A percentile compares a stretch with the other conserved stretches of the same genome.
Evolutionary conservation across 169 alveolate species (phyloP).

Genomic region (Eimeria mitis): DNA sequence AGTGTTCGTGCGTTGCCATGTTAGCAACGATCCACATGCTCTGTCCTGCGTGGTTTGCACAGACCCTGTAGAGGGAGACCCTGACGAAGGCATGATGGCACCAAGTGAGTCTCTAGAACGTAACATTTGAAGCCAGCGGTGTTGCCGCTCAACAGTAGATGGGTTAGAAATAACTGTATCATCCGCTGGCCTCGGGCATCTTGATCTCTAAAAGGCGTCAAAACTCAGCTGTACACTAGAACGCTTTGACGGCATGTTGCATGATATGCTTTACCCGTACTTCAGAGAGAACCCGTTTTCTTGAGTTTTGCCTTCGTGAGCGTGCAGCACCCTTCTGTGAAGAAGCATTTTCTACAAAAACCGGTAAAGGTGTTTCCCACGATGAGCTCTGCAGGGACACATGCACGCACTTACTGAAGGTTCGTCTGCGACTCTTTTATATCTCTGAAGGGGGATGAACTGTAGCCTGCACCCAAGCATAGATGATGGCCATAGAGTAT

Average conservation of each 20-base stretch:
- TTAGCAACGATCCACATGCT: background rate
- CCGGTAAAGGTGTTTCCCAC: background rate
- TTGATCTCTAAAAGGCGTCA: background rate
- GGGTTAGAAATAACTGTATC: background rate
- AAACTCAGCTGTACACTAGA: background rate
- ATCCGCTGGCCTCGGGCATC: background rate
- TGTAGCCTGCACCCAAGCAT: background rate
- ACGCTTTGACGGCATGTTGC: background rate
- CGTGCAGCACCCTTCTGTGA: conserved; percentile 67
- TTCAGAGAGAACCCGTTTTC: background rate
- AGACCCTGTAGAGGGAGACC: conserved; percentile 23
- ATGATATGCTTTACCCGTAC: background rate
- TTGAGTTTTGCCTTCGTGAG: background rate
- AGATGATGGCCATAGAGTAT: background rate
- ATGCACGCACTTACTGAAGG: conserved; percentile 49
- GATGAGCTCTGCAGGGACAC: conserved; percentile 39
- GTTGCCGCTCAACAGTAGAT: background rate
- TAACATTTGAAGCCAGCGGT: background rate
- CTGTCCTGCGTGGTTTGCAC: background rate
- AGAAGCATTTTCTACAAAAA: conserved; percentile 39
- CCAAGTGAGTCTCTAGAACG: conserved; percentile 27
- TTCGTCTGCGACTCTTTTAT: background rate
- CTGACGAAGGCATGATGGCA: conserved; percentile 68
- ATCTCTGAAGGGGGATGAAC: background rate
- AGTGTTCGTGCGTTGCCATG: background rate